Conservation (phyloP, 352 stramenopile species). For the Peronosclerospora sorghi region DNA sequence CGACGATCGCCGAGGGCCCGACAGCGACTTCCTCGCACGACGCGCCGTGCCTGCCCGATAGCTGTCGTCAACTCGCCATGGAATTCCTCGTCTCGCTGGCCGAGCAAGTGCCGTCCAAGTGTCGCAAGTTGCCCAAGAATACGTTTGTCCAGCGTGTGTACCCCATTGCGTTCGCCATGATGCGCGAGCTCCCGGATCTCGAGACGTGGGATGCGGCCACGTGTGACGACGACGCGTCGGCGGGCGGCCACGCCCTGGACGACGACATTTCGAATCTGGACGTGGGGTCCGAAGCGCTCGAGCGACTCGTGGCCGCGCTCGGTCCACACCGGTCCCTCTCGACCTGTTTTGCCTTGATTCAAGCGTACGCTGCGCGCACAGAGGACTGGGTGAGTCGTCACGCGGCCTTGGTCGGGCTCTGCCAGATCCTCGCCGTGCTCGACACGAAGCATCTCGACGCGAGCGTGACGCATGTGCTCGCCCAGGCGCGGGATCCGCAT, state of each 20-base stretch:
- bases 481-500: constrained; percentile 55
- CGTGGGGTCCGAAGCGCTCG: constrained; percentile 69
- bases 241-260: constrained; percentile 23
- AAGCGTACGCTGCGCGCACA: constrained; percentile 46
- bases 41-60: constrained; percentile 32
- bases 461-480: constrained; percentile 56
- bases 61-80: constrained; percentile 72
- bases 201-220: constrained; percentile 55
- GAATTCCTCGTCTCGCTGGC: constrained; percentile 75
- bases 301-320: constrained; percentile 54
- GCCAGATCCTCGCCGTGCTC: constrained; percentile 74
- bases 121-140: constrained; percentile 65
- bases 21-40: constrained; percentile 21
- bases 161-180: constrained; percentile 75
- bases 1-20: constrained; percentile 45
- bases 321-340: constrained; percentile 61
- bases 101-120: constrained; percentile 50
- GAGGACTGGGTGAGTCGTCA: constrained; percentile 71
- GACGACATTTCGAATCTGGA: constrained; percentile 84
- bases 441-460: constrained; percentile 49
- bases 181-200: constrained; percentile 69
- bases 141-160: constrained; percentile 61
- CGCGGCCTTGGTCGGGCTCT: constrained; percentile 65
- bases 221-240: constrained; percentile 59
- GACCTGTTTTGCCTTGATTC: constrained; percentile 67